Percentiles rank a stretch among this genome's conserved stretches.
phyloP scores from a whole-genome alignment of 768 basidiomycete species.

The Rhodotorula paludigena region DNA sequence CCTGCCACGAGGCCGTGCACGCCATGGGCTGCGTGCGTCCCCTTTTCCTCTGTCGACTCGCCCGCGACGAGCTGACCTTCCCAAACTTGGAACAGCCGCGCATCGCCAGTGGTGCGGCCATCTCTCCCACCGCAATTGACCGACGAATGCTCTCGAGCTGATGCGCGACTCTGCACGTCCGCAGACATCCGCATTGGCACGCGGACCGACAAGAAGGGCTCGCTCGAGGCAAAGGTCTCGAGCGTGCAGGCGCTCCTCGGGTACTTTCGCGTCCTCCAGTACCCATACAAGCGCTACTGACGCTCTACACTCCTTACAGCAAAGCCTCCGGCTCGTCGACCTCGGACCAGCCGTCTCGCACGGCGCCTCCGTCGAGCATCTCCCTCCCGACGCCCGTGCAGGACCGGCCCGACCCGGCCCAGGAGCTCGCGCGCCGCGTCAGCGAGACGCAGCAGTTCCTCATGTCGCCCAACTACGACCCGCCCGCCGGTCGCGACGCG shows the following conservation, averaged over 20 bases:
- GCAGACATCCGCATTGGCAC: conserved; percentile 96
- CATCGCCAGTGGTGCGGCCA: conserved; percentile 52
- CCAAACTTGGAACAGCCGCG: conserved; percentile 49
- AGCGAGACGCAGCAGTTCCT: conserved; percentile 4
- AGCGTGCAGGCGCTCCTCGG: conserved; percentile 73
- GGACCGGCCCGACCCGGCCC: not conserved
- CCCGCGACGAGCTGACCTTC: not conserved
- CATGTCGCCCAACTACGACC: not conserved
- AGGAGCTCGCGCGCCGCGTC: not conserved
- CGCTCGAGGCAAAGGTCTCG: conserved; percentile 65
- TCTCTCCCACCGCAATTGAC: not conserved
- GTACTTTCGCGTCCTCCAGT: not conserved
- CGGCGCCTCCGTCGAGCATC: not conserved
- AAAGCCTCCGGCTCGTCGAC: too few relatives aligned
- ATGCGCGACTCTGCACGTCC: not conserved
- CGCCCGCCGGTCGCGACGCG: not conserved
- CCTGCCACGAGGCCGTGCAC: conserved; percentile 83
- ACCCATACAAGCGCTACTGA: not conserved
- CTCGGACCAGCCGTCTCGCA: too few relatives aligned
- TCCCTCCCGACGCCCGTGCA: not conserved
- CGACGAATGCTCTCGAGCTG: too few relatives aligned
- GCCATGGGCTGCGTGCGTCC: conserved; percentile 43
- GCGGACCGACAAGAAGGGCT: conserved; percentile 63
- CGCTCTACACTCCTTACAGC: not conserved
- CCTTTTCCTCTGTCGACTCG: not conserved